Evolutionary conservation across 306 rosid genomes (phyloP), one percentile per base, ranked within the genome.

Genomic region (Cotoneaster glaucophyllus): DNA sequence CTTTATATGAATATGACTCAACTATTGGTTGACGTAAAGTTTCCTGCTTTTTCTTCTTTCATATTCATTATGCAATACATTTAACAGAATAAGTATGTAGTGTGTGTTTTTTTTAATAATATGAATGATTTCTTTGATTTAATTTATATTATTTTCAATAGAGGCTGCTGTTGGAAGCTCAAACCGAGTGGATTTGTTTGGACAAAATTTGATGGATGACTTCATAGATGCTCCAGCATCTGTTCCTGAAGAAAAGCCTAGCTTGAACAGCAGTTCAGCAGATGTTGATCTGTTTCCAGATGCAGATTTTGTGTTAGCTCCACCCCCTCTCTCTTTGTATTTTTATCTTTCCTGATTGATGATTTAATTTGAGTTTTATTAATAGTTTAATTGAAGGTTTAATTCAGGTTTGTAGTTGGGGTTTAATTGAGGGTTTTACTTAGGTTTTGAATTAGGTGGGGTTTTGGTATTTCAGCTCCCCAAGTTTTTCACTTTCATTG

Each of bases 281-380:
- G 96, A 88, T 75, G 93, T 89, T 74, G 99, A 95, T 89, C 92
- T 92, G 75, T 95, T 95, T 89, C 97, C 98, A 56, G 99, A 92
- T 79, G 96, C 97, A 11, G 59, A 89, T 69, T 92, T 92, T 89
- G 90, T 95, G 72, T 86, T 97, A 68, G 97, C 91, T 18, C 67
- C 81, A 58, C 79, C 96, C 65, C 84, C 26, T n/a, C n/a, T n/a
- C n/a, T n/a, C n/a, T n/a, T n/a, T n/a, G n/a, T n/a, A n/a, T n/a
- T n/a, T n/a, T n/a, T n/a, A n/a, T n/a, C n/a, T n/a, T n/a, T n/a
- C n/a, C n/a, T n/a, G n/a, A n/a, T n/a, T n/a, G n/a, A n/a, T n/a
- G n/a, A n/a, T n/a, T n/a, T n/a, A n/a, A n/a, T n/a, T n/a, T n/a
- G n/a, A n/a, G n/a, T n/a, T n/a, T n/a, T n/a, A n/a, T n/a, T n/a